Evolutionary conservation across 345 rosid genomes (phyloP).

Genomic region (Geranium brycei): DNA sequence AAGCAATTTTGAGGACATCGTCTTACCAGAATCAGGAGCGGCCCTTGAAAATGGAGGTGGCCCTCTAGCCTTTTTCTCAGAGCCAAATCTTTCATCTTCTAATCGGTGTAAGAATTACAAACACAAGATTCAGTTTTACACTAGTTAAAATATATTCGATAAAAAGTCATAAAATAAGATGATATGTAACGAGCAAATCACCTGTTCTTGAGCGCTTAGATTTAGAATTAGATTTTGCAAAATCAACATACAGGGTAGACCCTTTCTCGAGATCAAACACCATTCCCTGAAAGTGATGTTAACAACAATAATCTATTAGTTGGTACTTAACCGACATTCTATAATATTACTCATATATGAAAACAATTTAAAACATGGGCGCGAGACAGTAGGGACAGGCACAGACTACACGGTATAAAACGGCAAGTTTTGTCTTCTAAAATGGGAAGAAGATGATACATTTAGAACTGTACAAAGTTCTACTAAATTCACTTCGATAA

Average conservation of each 20-base stretch:
- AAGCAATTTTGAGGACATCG: slow-evolving; percentile 6
- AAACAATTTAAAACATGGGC: not conserved
- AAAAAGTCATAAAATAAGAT: slow-evolving; percentile 2
- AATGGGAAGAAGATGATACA: not conserved
- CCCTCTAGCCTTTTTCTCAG: slow-evolving; percentile 47
- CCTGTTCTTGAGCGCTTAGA: slow-evolving; percentile 77
- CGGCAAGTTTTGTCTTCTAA: not conserved
- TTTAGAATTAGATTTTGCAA: slow-evolving; percentile 82
- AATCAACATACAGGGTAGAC: slow-evolving; percentile 63
- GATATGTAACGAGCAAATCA: slow-evolving; percentile 10
- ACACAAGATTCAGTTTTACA: not conserved
- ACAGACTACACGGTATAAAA: too few relatives aligned
- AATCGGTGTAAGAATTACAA: slow-evolving; percentile 12
- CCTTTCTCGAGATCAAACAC: slow-evolving; percentile 86
- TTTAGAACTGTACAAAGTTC: not conserved
- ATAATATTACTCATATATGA: too few relatives aligned
- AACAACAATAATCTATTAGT: not conserved
- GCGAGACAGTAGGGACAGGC: not conserved
- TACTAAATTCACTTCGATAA: not conserved
- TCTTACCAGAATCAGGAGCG: slow-evolving; percentile 46
- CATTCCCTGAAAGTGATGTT: slow-evolving; percentile 50
- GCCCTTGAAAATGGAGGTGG: slow-evolving; percentile 20
- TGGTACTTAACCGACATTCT: not conserved
- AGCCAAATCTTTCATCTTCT: slow-evolving; percentile 48
- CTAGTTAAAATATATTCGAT: slow-evolving; percentile 5